Evolutionary conservation across 495 filamentous ascomycete genomes (phyloP), one percentile per base, ranked within the genome.

Genomic region (Aspergillus asperescens): DNA sequence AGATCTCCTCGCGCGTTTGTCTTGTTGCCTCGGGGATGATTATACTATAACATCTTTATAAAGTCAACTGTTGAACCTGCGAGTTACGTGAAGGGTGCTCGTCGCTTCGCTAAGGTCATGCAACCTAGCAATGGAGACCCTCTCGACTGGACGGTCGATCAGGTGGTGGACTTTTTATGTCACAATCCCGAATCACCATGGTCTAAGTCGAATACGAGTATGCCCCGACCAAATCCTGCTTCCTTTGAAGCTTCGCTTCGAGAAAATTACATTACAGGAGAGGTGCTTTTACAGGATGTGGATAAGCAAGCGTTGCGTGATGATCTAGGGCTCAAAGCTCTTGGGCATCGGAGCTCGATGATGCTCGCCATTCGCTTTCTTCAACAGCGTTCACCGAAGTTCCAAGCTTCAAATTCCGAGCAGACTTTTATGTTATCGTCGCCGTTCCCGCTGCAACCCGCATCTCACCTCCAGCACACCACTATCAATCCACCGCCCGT

Each of bases 131-230:
- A 15, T 7, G 25, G 67, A 31, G 87, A 90, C 56, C 87, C 87
- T 1, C 79, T 81, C 55, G 64, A 80, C 54, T 91, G 87, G 87
- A 71, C 71, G 19, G 71, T 84, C 19, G 83, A 88, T 18, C 73
- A 81, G 28, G 78, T 90, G 1, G 77, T 88, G 0, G 62, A 65
- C 10, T 83, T 84, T 46, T 65, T 92, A 4, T 89, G 86, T 67
- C 71, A 77, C 23, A 32, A 64, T 2, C 59, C 72, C 16, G 63
- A 71, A 31, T 75, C 76, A 7, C 65, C 70, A 51, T 75, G 72
- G 72, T 63, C 71, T 5, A 42, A 49, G 27, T 70, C 63, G 9
- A 42, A 53, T 31, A 57, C 55, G 1, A 39, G 49, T 16, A 35
- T 57, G 6, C 62, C 65, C n/a, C 68, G 81, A 6, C 84, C 82